phyloP scores from a whole-genome alignment of 345 rosid genomes.

The Sonneratia caseolaris region DNA sequence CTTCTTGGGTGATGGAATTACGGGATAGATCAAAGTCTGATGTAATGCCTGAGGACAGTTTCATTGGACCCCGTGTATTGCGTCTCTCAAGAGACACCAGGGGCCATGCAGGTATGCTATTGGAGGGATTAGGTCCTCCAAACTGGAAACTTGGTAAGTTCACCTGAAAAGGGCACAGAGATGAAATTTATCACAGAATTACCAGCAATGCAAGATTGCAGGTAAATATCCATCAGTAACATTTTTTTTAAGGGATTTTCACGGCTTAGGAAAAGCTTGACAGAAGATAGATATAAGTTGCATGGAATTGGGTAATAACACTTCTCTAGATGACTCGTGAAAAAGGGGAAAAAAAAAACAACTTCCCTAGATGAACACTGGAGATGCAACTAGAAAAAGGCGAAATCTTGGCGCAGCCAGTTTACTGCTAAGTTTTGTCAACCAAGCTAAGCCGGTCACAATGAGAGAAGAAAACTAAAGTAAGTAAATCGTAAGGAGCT shows the following conservation, averaged over 20 bases:
- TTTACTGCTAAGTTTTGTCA: no score
- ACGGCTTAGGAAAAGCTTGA: neutral
- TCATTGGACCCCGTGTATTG: constrained; percentile 21
- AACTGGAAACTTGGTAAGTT: constrained; percentile 32
- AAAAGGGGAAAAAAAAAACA: no score
- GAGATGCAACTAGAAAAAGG: neutral
- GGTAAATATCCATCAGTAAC: neutral
- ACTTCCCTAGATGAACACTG: neutral
- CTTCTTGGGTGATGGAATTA: constrained; percentile 46
- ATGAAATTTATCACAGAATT: neutral
- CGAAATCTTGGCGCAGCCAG: neutral
- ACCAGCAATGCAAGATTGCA: neutral
- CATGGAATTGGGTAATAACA: neutral
- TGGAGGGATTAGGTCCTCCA: constrained; percentile 27
- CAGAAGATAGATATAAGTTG: neutral
- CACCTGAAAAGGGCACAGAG: constrained; percentile 28
- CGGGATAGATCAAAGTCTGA: constrained; percentile 46
- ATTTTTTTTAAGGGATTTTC: no score
- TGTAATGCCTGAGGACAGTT: constrained; percentile 30
- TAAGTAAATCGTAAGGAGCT: neutral
- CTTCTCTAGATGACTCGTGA: no score
- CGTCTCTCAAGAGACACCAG: constrained; percentile 18
- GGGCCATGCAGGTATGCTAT: constrained; percentile 24
- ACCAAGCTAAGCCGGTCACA: neutral
- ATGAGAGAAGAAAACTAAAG: neutral